phyloP scores from a whole-genome alignment of 352 stramenopile genomes.

The Pythium volutum region DNA sequence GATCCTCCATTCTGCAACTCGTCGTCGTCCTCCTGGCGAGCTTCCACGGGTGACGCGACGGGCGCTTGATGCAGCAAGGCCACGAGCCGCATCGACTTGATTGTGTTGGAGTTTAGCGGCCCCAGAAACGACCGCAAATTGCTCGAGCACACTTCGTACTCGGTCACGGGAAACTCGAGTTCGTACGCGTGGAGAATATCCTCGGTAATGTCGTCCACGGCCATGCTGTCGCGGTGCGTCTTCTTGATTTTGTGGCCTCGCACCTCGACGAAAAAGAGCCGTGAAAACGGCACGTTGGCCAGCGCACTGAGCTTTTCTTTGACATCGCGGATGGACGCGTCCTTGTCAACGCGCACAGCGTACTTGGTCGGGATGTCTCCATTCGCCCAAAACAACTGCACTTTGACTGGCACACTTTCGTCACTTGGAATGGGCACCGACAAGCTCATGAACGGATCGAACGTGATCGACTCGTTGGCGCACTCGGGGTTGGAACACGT shows the following conservation, averaged over 20 bases:
- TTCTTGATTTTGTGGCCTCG: constrained; percentile 66
- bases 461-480: constrained; percentile 77
- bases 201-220: constrained; percentile 49
- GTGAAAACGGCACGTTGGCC: constrained; percentile 35
- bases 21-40: constrained; percentile 32
- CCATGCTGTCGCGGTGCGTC: constrained; percentile 38
- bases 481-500: constrained; percentile 80
- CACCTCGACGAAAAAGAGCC: constrained; percentile 74
- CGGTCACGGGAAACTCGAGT: constrained; percentile 63
- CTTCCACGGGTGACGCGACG: constrained; percentile 51
- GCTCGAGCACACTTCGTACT: constrained; percentile 69
- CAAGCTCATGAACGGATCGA: constrained; percentile 89
- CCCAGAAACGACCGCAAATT: constrained; percentile 39
- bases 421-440: constrained; percentile 85
- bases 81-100: constrained; percentile 67
- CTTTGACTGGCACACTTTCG: constrained; percentile 46
- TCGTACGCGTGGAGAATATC: constrained; percentile 86
- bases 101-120: constrained; percentile 24
- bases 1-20: constrained; percentile 29
- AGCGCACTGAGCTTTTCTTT: constrained; percentile 59
- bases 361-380: constrained; percentile 77
- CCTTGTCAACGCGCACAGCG: constrained; percentile 51
- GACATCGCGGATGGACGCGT: constrained; percentile 49
- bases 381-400: constrained; percentile 74
- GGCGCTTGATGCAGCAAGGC: constrained; percentile 67